Base-by-base conservation (phyloP, 2,329 filamentous ascomycete genomes). In the Trichoderma sp. region DNA sequence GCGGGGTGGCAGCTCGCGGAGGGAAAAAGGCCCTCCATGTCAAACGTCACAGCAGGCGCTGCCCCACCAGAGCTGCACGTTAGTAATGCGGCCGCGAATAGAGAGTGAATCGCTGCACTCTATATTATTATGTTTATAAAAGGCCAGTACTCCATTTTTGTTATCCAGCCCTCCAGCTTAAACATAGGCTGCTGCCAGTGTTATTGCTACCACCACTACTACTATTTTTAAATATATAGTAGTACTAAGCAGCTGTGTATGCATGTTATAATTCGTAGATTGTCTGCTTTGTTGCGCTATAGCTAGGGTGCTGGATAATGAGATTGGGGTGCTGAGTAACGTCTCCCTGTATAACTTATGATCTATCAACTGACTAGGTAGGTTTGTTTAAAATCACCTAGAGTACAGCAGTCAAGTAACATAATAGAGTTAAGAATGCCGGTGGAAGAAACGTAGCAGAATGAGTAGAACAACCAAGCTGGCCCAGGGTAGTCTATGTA, bases 41-140 rank as follows among this genome's bases (percentile, higher is more conserved):
- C 33, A 52, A 57, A 63, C 66, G 66, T 68, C 66, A 64, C n/a
- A 60, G 65, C 33, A 27, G 29, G 5, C 24, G 47, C 27, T 5
- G 56, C 52, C 33, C 66, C 58, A 53, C 49, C 19, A 56, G n/a
- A 61, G 57, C 58, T 60, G 47, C 57, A 10, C 43, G 59, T 61
- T 61, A 35, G 59, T 49, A 33, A 61, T 47, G 47, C 4, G 47
- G 43, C 21, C 2, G 4, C 6, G 19, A 2, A 47, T 4, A 21
- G 1, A 21, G 4, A 49, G 13, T 5, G 10, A 8, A 47, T 21
- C 2, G 8, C 21, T 3, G 21, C 8, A 4, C 31, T 49, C n/a
- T 21, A n/a, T 13, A 10, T n/a, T 2, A 43, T 43, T 2, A 7
- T 13, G n/a, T 5, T 13, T n/a, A 47, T 11, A 21, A 3, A 10